Base-by-base conservation (phyloP, 148 eudicot genomes). In the Vaccinium vitisidaea region DNA sequence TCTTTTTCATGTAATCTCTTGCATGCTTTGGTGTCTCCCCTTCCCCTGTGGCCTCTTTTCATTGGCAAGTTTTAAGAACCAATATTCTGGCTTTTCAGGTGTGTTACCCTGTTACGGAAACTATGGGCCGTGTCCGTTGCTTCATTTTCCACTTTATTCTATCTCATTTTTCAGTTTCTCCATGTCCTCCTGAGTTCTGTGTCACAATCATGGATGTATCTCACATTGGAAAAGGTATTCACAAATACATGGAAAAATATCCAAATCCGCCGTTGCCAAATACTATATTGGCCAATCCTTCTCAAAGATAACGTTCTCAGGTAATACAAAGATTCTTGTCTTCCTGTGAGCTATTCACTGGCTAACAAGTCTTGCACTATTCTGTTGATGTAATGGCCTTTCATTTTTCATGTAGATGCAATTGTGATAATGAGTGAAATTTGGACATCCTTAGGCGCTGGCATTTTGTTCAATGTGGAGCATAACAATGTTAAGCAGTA, bases 261-360 rank as follows among this genome's bases (percentile, higher is more conserved):
- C 21, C 92, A 87, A 82, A 76, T 92, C 73, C 94, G 96, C 50
- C 85, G 98, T 89, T 92, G 87, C 88, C 98, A 97, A 85, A 86
- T 95, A 71, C 83, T 92, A 56, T 91, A 93, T 88, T 97, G 99
- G 99, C 98, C 99, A 53, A 75, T 92, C 84, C 84, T 90, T 80
- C 96, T 95, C 74, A 89, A 91, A 79, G 89, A 93, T 82, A 82
- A 88, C 69, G 90, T 87, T 85, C 83, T 90, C 80, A 94, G 98
- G 99, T 94, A 90, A 88, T 75, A 69, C 69, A 39, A 53, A 65
- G 67, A 53, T 53, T 52, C 86, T 79, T 77, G 39, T 46, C 2
- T 61, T 23, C 50, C 56, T 67, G 30, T 13, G 77, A 52, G 30
- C 76, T 83, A 53, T 9, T 1, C 8, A 0, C 46, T 43, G 0